A percentile compares a stretch with the other conserved stretches of the same genome.
These are phyloP conservation scores for Jacaranda copaia DNA, from an alignment of 257 asterid genomes.

Conservation along the genomic window DNA sequence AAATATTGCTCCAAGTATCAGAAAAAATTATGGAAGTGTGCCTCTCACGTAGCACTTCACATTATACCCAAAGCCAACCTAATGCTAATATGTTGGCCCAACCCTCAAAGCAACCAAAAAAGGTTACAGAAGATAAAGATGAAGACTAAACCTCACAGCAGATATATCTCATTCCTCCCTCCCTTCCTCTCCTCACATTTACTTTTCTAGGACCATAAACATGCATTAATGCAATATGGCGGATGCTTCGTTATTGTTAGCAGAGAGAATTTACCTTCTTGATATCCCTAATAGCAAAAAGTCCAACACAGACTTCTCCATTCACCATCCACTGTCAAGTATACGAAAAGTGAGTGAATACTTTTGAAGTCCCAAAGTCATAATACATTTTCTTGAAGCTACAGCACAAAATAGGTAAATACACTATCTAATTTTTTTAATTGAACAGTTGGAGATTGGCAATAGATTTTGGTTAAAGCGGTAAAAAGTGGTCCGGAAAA, in stretches of 20 bases:
- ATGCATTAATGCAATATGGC: constrained; percentile 9
- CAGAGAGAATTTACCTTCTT: constrained; percentile 67
- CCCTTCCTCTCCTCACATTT: background rate
- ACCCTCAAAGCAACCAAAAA: background rate
- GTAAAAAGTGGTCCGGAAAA: background rate
- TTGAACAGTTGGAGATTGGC: constrained; percentile 12
- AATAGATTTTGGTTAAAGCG: constrained; percentile 8
- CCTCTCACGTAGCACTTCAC: constrained; percentile 19
- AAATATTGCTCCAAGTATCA: constrained; percentile 21
- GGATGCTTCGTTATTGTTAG: constrained; percentile 17
- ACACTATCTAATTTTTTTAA: background rate
- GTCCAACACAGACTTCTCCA: constrained; percentile 96
- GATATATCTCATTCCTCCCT: constrained; percentile 6
- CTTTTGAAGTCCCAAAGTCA: constrained; percentile 25
- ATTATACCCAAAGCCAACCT: constrained; percentile 17
- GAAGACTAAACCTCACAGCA: background rate
- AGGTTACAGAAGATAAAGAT: background rate
- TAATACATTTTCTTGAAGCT: constrained; percentile 13
- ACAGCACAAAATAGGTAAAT: constrained; percentile 26
- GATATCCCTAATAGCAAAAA: constrained; percentile 81
- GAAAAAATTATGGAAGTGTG: background rate
- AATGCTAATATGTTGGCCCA: constrained; percentile 4
- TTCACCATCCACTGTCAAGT: constrained; percentile 89
- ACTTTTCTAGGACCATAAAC: constrained; percentile 18
- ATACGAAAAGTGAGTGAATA: constrained; percentile 37